These are phyloP conservation scores for Lunasporangiospora selenospora DNA, from an alignment of 192 early-diverging fungal species.

Conservation along the genomic window DNA sequence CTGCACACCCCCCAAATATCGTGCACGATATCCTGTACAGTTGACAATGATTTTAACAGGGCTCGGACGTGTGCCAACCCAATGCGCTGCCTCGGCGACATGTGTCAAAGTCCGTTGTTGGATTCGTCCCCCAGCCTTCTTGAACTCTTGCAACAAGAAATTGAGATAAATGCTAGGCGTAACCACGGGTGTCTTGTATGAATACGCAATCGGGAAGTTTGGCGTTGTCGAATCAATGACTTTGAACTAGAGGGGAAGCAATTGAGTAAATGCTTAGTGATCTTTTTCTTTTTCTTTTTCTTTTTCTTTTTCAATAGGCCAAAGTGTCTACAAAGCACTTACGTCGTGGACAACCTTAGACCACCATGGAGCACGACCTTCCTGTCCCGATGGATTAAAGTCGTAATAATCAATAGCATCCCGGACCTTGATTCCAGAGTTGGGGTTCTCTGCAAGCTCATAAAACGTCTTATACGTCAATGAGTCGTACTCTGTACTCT, in stretches of 20 bases:
- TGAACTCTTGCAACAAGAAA: constrained; percentile 67
- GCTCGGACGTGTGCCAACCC: constrained; percentile 38
- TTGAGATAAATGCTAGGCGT: constrained; percentile 56
- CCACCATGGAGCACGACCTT: constrained; percentile 50
- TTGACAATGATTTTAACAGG: constrained; percentile 74
- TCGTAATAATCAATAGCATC: constrained; percentile 50
- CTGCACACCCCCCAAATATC: constrained; percentile 71
- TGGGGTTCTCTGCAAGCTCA: constrained; percentile 45
- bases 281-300: too few species aligned
- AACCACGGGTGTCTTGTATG: constrained; percentile 38
- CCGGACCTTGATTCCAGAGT: constrained; percentile 50
- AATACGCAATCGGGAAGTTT: constrained; percentile 34
- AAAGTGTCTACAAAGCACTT: background rate
- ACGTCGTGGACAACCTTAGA: constrained; percentile 54
- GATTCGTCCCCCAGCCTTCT: constrained; percentile 59
- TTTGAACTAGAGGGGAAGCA: constrained; percentile 36
- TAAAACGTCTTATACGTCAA: constrained; percentile 53
- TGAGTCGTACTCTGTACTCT: constrained; percentile 42
- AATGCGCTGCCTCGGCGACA: constrained; percentile 50
- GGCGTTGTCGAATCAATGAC: constrained; percentile 15
- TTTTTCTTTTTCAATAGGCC: too few species aligned
- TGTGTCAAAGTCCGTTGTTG: constrained; percentile 40
- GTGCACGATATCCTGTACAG: constrained; percentile 78
- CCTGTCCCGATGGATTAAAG: constrained; percentile 28
- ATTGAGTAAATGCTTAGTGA: constrained; percentile 20